Conservation (phyloP, 345 rosid genomes). For the Alliaria petiolata region DNA sequence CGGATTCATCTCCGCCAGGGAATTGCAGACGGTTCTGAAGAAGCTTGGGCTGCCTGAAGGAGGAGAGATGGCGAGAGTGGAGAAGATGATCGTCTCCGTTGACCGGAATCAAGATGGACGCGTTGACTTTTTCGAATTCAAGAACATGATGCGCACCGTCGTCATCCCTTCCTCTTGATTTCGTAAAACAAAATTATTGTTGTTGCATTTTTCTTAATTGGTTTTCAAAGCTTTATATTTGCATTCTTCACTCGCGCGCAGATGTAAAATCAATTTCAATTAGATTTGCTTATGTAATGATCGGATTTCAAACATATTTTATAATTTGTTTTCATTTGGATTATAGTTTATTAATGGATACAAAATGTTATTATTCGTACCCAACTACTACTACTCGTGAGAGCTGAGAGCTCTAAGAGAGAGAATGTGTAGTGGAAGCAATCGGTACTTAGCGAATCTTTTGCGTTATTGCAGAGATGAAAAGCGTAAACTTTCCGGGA, state of each 20-base stretch:
- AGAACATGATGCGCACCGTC: conserved; percentile 81
- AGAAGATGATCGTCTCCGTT: conserved; percentile 81
- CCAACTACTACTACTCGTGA: background rate
- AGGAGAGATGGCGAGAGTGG: conserved; percentile 60
- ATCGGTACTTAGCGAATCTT: conserved; percentile 35
- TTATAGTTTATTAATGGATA: background rate
- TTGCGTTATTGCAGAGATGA: conserved; percentile 47
- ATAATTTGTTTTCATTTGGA: background rate
- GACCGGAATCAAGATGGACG: conserved; percentile 77
- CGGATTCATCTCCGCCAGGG: conserved; percentile 77
- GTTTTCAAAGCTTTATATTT: background rate
- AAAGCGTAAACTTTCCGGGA: conserved; percentile 40
- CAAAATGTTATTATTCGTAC: background rate
- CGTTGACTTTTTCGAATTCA: conserved; percentile 86
- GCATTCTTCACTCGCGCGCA: background rate
- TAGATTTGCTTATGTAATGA: conserved; percentile 1
- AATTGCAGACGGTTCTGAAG: conserved; percentile 64
- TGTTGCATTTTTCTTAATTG: background rate
- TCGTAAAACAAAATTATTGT: background rate
- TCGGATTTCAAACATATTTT: background rate
- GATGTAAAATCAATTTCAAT: background rate
- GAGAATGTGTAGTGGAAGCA: conserved; percentile 15
- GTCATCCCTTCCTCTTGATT: conserved; percentile 40
- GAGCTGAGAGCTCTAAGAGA: background rate
- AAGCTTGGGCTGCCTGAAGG: conserved; percentile 76